Conservation (phyloP, 768 basidiomycete species). For the Leucosporidium yakuticum region DNA sequence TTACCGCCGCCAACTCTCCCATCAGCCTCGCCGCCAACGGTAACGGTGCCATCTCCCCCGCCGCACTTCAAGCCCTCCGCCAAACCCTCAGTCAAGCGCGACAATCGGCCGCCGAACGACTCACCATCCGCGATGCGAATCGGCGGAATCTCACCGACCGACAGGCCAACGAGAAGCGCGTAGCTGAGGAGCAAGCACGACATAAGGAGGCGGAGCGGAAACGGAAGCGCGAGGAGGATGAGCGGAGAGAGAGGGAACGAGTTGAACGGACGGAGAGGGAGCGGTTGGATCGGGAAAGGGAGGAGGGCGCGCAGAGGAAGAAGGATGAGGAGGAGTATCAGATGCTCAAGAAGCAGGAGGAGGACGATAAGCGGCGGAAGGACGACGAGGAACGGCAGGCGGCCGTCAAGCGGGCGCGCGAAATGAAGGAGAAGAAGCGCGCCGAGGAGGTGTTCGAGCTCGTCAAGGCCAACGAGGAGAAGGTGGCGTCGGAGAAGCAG, state of each 20-base stretch:
- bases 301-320: neutral
- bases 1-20: constrained; percentile 8
- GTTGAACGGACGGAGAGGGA: neutral
- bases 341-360: constrained; percentile 43
- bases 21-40: neutral
- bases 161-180: neutral
- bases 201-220: constrained; percentile 50
- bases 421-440: constrained; percentile 15
- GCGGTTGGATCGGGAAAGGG: constrained; percentile 1
- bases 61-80: constrained; percentile 18
- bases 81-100: constrained; percentile 15
- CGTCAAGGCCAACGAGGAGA: constrained; percentile 2
- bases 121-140: constrained; percentile 10
- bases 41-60: constrained; percentile 5
- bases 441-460: constrained; percentile 12
- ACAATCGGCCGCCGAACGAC: constrained; percentile 7
- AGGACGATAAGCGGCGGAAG: neutral
- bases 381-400: constrained; percentile 42
- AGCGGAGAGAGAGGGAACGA: neutral
- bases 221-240: neutral
- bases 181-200: constrained; percentile 14
- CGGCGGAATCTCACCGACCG: constrained; percentile 2
- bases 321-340: neutral
- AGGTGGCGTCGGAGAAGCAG: neutral
- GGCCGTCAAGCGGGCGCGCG: constrained; percentile 29